Base-by-base conservation (phyloP, 148 eudicot species). In the Nepenthes mirabilis region DNA sequence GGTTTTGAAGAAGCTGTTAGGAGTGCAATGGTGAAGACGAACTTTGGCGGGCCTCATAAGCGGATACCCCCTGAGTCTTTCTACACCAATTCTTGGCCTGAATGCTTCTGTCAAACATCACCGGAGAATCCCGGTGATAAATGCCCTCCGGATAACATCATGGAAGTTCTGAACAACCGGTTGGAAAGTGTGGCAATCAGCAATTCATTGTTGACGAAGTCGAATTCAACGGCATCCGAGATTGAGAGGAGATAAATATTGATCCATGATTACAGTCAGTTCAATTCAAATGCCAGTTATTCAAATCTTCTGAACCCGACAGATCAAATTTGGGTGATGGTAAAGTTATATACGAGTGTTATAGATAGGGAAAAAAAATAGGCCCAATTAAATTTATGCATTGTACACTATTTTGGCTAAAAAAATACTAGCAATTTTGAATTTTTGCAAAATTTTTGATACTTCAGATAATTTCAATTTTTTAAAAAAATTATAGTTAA, bases 81-180 rank as follows among this genome's bases (percentile, higher is more conserved):
- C 66, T 91, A 91, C 60, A 88, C 97, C 0, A 91, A 91, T 69
- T 85, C 97, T 13, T 87, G 97, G 97, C 93, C 97, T 1, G 97
- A 91, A 71, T 91, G 97, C 71, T 91, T 91, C 58, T 91, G 97
- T 56, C 97, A 91, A 63, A 77, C 47, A 11, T 73, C 88, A 36
- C 68, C 91, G 0, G 54, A 68, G 56, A 79, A 83, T 85, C 85
- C 82, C 54, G 91, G 80, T 47, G 61, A 91, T 71, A 79, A 79
- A 65, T 91, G 98, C 56, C 98, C 98, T 2, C 74, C 97, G 2
- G 86, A 82, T 48, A 79, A 85, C 65, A 77, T 75, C 7, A 70
- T 84, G 68, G 91, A 84, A 47, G 67, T 66, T 37, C 65, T 87
- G 58, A 77, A 84, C 48, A 80, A 72, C 50, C 84, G 69, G 68